Evolutionary conservation across 1,284 basidiomycete species (phyloP), one percentile per base, ranked within the genome.

Genomic region (Puccinia horiana): DNA sequence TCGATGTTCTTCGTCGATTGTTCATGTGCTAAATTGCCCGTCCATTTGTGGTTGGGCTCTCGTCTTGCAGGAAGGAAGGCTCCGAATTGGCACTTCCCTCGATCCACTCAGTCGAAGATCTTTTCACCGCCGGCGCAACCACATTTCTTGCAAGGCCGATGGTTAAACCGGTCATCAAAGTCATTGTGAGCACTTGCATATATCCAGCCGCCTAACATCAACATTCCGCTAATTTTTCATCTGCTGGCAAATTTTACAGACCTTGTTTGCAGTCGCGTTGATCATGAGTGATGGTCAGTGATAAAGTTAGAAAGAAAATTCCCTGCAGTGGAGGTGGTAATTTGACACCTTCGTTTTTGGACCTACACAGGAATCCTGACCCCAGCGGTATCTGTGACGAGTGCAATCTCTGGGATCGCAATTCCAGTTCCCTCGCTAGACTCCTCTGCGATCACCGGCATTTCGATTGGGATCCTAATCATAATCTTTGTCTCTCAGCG

Each of bases 331-430:
- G 29, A 69, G 29, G 23, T 56, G 1, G 23, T 2, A 2, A 37
- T 54, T 37, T 8, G n/a, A 40, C 26, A 49, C 29, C 58, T 49
- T n/a, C 20, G 20, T 2, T 37, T 54, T 70, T 37, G 58, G 35
- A 14, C n/a, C n/a, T 2, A 40, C 2, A 1, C 37, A 82, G 83
- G 79, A 37, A 61, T 85, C 16, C 76, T 91, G 54, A 91, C 91
- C 0, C 91, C 91, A 18, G 91, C 92, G 4, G 91, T 92, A 2
- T 92, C 91, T 0, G 90, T 93, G 23, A 91, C 91, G 0, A 90
- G 90, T 77, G 91, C 91, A 4, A 91, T 92, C 0, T 89, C 88
- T 23, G 92, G 92, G 23, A 91, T 92, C 78, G 90, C 89, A 1
- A 89, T 92, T 23, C 91, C 90, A 4, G 89, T 90, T 82, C 88